Evolutionary conservation across 495 filamentous ascomycete species (phyloP).

Genomic region (Achaetomiella virescens): DNA sequence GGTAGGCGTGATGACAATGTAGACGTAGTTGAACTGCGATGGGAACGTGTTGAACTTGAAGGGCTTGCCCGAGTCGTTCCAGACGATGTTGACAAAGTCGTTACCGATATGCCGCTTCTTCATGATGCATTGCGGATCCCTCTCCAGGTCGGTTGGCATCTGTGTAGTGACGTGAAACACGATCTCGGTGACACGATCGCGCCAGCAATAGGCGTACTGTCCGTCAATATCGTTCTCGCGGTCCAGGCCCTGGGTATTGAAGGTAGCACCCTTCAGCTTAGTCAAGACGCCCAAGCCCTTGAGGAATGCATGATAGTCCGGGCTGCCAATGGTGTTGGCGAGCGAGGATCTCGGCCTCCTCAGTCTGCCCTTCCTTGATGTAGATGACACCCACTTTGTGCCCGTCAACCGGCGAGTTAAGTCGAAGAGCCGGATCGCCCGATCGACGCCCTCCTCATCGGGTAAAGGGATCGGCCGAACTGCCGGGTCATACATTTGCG

Average conservation of each 20-base stretch:
- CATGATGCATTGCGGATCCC: conserved; percentile 65
- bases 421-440: conserved; percentile 77
- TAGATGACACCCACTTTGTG: conserved; percentile 96
- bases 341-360: conserved; percentile 80
- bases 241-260: conserved; percentile 95
- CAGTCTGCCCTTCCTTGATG: conserved; percentile 72
- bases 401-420: conserved; percentile 83
- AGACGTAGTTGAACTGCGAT: conserved; percentile 89
- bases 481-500: conserved; percentile 48
- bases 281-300: conserved; percentile 74
- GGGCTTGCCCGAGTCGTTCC: conserved; percentile 83
- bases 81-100: conserved; percentile 96
- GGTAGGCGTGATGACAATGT: conserved; percentile 90
- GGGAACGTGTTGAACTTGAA: conserved; percentile 91
- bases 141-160: conserved; percentile 83
- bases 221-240: conserved; percentile 68
- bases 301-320: conserved; percentile 80
- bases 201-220: conserved; percentile 82
- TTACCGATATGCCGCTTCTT: conserved; percentile 98
- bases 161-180: conserved; percentile 93
- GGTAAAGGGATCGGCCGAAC: conserved; percentile 72
- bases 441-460: conserved; percentile 70
- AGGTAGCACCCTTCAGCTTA: conserved; percentile 68
- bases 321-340: conserved; percentile 71
- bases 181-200: conserved; percentile 88